Base-by-base conservation (phyloP, 768 basidiomycete genomes). In the Serpula lacrymans region DNA sequence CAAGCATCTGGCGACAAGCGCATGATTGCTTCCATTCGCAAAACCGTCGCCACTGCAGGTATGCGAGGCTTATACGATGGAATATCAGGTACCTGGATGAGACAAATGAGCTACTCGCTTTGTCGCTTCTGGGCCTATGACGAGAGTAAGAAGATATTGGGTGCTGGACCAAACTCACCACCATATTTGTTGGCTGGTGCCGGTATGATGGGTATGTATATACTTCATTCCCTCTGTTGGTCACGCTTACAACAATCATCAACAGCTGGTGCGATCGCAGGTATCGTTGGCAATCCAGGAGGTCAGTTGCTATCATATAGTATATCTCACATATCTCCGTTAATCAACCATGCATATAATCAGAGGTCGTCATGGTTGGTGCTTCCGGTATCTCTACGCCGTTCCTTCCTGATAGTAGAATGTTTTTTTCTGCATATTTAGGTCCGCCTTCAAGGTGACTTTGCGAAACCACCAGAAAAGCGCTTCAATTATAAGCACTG, bases 111-210 rank as follows among this genome's bases (percentile, higher is more conserved):
- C 24, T 94, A 94, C 65, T 90, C 87, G 30, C 70, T 92, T 59
- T 90, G 88, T 60, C 74, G 90, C n/a, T 94, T 92, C 69, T 92
- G 88, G 80, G 88, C 87, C 12, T 91, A 93, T 60, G 90, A 93
- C 47, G 85, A 88, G 67, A 88, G 84, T 59, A 94, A 92, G 72
- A 89, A 84, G 68, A 48, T 84, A 6, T 52, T 93, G 0, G 86
- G 86, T 16, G 84, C 85, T 11, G 71, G 66, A 63, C 52, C 62
- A 53, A 73, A 85, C 48, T 74, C 83, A 0, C 80, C 89, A 3
- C 80, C 87, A 9, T 93, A 83, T 82, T 80, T 89, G 60, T 72
- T 94, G 30, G 88, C 82, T 1, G 39, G 71, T 8, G 89, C 91
- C 36, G 91, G 91, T 12, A 81, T 81, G 43, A 92, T 93, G 84